Conservation (phyloP, 208 protist species). For the Acanthamoeba sp. region DNA sequence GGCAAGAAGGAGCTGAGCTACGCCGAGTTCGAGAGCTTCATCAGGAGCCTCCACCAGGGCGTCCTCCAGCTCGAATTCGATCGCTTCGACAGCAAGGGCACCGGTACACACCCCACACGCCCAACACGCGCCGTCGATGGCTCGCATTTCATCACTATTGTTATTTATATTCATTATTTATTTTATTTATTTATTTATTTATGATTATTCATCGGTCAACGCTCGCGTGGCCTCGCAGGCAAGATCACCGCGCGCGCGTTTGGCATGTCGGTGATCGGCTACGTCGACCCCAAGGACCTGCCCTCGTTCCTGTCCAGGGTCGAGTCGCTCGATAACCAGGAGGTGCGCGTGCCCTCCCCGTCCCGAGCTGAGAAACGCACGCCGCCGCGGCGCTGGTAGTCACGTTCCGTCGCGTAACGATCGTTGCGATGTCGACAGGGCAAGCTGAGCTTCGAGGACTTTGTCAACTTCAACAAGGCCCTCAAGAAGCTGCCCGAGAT, state of each 20-base stretch:
- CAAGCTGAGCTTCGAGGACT: not conserved
- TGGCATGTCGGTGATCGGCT: conserved; percentile 45
- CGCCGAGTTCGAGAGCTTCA: conserved; percentile 27
- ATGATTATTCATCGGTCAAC: too few relatives aligned
- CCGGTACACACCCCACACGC: not conserved
- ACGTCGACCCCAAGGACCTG: conserved; percentile 24
- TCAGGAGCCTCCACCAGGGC: conserved; percentile 25
- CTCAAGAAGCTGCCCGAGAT: conserved; percentile 51
- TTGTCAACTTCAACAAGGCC: conserved; percentile 18
- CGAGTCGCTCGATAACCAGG: conserved; percentile 25
- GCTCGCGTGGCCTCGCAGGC: not conserved
- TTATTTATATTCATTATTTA: not conserved
- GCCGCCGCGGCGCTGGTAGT: too few relatives aligned
- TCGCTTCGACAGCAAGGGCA: conserved; percentile 6
- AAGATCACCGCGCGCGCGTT: conserved; percentile 26
- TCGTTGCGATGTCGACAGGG: not conserved
- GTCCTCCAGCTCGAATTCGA: conserved; percentile 36
- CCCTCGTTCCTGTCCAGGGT: conserved; percentile 6
- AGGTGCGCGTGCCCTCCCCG: not conserved
- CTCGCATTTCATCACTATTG: too few relatives aligned
- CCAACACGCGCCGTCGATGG: not conserved
- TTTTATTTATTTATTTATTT: not conserved
- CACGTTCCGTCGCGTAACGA: too few relatives aligned
- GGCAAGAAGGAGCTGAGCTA: conserved; percentile 13
- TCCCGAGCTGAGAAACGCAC: not conserved